Conservation (phyloP, 2,329 filamentous ascomycete genomes). For the Fusarium euwallaceae region DNA sequence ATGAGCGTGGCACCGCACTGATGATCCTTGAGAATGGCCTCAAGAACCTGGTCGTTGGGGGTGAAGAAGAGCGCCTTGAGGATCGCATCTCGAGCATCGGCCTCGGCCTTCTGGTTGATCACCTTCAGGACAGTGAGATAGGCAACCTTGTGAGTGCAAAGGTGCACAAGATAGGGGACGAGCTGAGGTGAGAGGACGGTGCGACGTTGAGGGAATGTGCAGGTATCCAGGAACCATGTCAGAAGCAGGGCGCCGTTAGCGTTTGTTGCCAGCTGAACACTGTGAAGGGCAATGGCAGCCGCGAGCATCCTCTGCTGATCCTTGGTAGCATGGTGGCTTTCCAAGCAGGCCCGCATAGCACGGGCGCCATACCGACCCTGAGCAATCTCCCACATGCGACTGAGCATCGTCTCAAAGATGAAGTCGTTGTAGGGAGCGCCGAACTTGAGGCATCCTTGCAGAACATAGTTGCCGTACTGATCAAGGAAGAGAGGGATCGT, state of each 20-base stretch:
- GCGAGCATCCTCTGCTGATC: constrained; percentile 96
- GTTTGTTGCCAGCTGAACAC: constrained; percentile 95
- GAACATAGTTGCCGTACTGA: constrained; percentile 98
- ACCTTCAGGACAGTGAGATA: constrained; percentile 98
- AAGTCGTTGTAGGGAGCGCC: constrained; percentile 91
- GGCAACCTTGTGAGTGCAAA: constrained; percentile 98
- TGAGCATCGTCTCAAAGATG: constrained; percentile 98
- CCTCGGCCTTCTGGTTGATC: constrained; percentile 96
- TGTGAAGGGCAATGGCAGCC: constrained; percentile 94
- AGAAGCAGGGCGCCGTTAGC: constrained; percentile 93
- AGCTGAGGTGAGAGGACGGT: constrained; percentile 92
- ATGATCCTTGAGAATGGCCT: constrained; percentile 92
- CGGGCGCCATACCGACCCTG: constrained; percentile 95
- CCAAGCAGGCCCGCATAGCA: constrained; percentile 95
- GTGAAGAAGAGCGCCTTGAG: constrained; percentile 94
- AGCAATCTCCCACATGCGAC: constrained; percentile 90
- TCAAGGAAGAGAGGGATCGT: constrained; percentile 94
- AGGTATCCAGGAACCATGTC: constrained; percentile 98
- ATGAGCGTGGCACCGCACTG: constrained; percentile 94
- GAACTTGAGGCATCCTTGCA: constrained; percentile 96
- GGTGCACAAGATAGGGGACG: constrained; percentile 91
- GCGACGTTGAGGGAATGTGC: constrained; percentile 91
- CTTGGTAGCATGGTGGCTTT: constrained; percentile 94
- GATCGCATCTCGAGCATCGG: constrained; percentile 90
- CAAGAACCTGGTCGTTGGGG: constrained; percentile 84